A percentile compares a stretch with the other conserved stretches of the same genome.
Evolutionary conservation across 73 alveolate genomes (phyloP).

Genomic region (Stentor roeselii): DNA sequence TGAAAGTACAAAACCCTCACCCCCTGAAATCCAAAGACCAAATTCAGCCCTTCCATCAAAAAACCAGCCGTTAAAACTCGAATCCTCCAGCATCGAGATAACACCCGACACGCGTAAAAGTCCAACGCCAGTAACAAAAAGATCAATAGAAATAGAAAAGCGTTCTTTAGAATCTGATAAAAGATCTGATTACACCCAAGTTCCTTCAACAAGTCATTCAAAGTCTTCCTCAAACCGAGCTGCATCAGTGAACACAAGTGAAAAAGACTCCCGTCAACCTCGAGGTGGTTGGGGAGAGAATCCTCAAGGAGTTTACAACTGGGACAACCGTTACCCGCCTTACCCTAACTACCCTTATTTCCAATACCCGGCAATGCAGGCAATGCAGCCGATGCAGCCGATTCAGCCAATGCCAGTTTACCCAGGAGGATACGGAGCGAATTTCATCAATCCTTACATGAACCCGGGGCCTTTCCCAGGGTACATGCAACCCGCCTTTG

Average conservation of each 20-base stretch:
- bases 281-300: background rate
- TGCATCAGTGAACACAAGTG: background rate
- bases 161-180: background rate
- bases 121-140: background rate
- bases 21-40: background rate
- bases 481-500: too few relatives aligned
- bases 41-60: background rate
- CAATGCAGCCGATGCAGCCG: too few relatives aligned
- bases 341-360: too few relatives aligned
- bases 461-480: too few relatives aligned
- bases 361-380: too few relatives aligned
- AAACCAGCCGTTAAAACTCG: background rate
- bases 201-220: background rate
- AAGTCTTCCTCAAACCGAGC: background rate
- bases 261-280: background rate
- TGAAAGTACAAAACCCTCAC: background rate
- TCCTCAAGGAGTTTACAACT: background rate
- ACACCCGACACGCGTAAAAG: background rate
- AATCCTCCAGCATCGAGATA: background rate
- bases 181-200: background rate
- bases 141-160: background rate
- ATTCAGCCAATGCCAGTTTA: too few relatives aligned
- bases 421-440: too few relatives aligned
- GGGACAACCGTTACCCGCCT: background rate
- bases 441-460: too few relatives aligned